These are phyloP conservation scores for Papiliotrema nemorosa DNA, from an alignment of 1,284 basidiomycete species.

Conservation along the genomic window DNA sequence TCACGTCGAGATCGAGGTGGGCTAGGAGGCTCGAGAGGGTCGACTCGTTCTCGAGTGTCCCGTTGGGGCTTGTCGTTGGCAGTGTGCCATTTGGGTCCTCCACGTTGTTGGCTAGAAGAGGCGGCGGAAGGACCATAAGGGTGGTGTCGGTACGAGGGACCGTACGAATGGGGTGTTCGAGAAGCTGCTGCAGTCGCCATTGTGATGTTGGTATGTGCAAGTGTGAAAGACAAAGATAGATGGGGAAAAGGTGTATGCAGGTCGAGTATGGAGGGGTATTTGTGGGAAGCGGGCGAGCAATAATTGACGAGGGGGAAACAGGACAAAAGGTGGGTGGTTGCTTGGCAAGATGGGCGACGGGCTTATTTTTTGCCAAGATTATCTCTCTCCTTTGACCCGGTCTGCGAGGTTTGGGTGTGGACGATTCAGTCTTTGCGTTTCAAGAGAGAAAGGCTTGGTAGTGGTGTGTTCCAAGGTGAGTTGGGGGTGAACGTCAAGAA, in stretches of 20 bases:
- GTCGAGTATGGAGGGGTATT: not conserved
- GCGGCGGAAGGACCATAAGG: not conserved
- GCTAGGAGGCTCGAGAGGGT: conserved; percentile 28
- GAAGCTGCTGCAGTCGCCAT: conserved; percentile 1
- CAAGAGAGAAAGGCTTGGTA: too few relatives aligned
- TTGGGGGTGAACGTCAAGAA: too few relatives aligned
- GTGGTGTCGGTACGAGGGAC: conserved; percentile 4
- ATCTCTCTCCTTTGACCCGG: too few relatives aligned
- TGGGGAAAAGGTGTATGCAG: not conserved
- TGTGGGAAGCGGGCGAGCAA: too few relatives aligned
- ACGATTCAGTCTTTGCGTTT: too few relatives aligned
- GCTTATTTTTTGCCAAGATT: too few relatives aligned
- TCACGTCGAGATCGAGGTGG: conserved; percentile 41
- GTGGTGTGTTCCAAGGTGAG: too few relatives aligned
- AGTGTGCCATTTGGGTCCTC: not conserved
- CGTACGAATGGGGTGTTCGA: not conserved
- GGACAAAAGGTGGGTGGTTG: too few relatives aligned
- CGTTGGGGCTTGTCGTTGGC: not conserved
- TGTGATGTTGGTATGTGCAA: not conserved
- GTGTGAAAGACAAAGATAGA: not conserved
- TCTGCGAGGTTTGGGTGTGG: too few relatives aligned
- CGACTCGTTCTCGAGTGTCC: not conserved
- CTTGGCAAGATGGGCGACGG: too few relatives aligned
- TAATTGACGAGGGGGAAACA: too few relatives aligned
- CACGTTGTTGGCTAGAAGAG: not conserved